A percentile compares a stretch with the other conserved stretches of the same genome.
Conservation (phyloP, 2,329 filamentous ascomycete genomes). For the Alternaria ethzedia region DNA sequence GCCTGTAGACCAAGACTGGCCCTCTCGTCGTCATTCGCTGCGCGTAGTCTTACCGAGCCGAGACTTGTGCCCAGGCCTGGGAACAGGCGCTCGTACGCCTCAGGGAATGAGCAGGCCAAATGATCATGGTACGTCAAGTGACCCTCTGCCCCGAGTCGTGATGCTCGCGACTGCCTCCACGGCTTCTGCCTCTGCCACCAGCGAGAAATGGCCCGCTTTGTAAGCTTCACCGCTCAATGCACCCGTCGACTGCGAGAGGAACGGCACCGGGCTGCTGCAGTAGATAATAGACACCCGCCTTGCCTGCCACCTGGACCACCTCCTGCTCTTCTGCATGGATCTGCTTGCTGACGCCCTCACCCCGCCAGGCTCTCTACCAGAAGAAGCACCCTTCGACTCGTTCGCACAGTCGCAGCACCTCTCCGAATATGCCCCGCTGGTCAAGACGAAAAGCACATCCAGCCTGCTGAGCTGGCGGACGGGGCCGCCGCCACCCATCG, state of each 20-base stretch:
- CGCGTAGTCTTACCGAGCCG: constrained; percentile 17
- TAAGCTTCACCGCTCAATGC: constrained; percentile 5
- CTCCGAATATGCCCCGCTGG: constrained; percentile 46
- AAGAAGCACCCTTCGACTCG: constrained; percentile 36
- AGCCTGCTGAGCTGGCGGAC: constrained; percentile 52
- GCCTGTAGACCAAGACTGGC: constrained; percentile 10
- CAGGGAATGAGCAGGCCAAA: constrained; percentile 51
- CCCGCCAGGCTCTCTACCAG: constrained; percentile 44
- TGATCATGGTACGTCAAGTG: constrained; percentile 47
- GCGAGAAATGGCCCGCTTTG: background rate
- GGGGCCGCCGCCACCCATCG: constrained; percentile 51
- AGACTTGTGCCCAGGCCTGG: constrained; percentile 26
- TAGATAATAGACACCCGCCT: background rate
- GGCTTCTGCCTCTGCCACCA: background rate
- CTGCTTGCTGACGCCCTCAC: constrained; percentile 32
- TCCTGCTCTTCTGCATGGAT: constrained; percentile 22
- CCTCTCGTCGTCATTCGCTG: constrained; percentile 14
- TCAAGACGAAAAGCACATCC: constrained; percentile 58
- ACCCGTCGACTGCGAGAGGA: constrained; percentile 2
- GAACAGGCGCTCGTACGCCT: constrained; percentile 33
- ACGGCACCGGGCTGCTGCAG: background rate
- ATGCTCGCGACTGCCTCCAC: constrained; percentile 1
- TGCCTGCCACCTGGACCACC: background rate
- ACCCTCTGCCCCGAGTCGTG: constrained; percentile 1
- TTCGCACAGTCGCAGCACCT: constrained; percentile 26